phyloP scores from a whole-genome alignment of 2,329 filamentous ascomycete species.

The Fusarium mangiferae region DNA sequence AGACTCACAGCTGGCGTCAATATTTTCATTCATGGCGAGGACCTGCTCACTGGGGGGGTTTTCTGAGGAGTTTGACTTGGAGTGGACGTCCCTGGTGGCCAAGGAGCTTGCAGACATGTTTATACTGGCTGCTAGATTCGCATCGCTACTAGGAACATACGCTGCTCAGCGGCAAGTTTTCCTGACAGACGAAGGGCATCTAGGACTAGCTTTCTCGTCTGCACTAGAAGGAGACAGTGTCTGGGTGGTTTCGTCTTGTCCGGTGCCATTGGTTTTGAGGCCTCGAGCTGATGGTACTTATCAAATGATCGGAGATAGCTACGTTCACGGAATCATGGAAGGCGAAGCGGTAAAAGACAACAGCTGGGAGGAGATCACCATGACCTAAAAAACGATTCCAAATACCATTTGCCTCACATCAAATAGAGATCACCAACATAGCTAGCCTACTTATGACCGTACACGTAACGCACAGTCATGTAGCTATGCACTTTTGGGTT shows the following conservation, averaged over 20 bases:
- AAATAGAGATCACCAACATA: accelerated
- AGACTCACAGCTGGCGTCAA: neutral
- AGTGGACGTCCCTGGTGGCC: neutral
- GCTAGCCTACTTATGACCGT: neutral
- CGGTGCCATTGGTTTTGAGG: neutral
- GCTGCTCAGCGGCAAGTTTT: neutral
- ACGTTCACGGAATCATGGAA: neutral
- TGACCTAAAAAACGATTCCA: accelerated
- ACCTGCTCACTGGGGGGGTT: neutral
- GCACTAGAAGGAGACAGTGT: neutral
- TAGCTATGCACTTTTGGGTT: neutral
- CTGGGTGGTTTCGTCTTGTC: neutral
- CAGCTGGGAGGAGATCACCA: neutral
- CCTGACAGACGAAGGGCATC: neutral
- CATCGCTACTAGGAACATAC: neutral
- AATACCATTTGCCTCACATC: accelerated
- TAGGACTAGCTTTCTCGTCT: neutral
- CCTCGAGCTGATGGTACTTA: neutral
- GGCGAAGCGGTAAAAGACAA: neutral
- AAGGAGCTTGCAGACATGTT: neutral
- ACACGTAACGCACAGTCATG: neutral
- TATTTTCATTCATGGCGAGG: neutral
- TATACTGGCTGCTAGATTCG: neutral
- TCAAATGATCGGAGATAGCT: neutral
- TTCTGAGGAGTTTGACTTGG: neutral